Evolutionary conservation across 495 filamentous ascomycete genomes (phyloP).

Genomic region (Monascus purpureus): DNA sequence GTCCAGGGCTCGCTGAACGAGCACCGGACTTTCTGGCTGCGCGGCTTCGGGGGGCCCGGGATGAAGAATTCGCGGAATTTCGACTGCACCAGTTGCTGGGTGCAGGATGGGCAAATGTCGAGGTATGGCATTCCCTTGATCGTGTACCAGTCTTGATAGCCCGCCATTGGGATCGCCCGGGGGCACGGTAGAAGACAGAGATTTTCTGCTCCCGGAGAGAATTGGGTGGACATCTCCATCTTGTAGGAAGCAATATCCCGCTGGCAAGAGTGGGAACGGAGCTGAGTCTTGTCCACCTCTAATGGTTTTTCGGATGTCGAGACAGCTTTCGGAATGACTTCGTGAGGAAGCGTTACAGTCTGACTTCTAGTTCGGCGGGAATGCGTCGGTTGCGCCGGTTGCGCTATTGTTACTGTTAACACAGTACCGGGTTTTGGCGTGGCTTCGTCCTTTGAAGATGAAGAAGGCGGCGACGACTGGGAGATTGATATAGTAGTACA

Average conservation of each 20-base stretch:
- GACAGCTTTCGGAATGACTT: too few species aligned
- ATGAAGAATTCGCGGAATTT: conserved; percentile 39
- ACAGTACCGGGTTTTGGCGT: too few species aligned
- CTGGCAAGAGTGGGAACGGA: neutral
- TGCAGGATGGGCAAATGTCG: conserved; percentile 52
- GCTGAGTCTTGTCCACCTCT: neutral
- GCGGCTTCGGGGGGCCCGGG: conserved; percentile 25
- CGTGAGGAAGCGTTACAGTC: too few species aligned
- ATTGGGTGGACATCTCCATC: conserved; percentile 2
- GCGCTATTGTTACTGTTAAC: too few species aligned
- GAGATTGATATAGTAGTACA: too few species aligned
- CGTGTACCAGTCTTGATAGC: conserved; percentile 52
- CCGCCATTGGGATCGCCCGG: conserved; percentile 30
- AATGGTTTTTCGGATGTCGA: too few species aligned
- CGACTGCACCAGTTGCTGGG: conserved; percentile 38
- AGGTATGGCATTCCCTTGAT: conserved; percentile 40
- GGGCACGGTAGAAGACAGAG: conserved; percentile 39
- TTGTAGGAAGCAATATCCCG: neutral
- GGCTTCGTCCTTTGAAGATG: too few species aligned
- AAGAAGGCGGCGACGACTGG: too few species aligned
- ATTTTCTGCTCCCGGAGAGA: conserved; percentile 4
- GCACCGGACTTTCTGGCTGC: conserved; percentile 32
- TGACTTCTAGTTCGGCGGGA: too few species aligned
- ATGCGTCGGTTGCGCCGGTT: too few species aligned
- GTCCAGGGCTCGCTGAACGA: conserved; percentile 51